Evolutionary conservation across 2,329 filamentous ascomycete species (phyloP).

Genomic region (Cryphonectria radicalis): DNA sequence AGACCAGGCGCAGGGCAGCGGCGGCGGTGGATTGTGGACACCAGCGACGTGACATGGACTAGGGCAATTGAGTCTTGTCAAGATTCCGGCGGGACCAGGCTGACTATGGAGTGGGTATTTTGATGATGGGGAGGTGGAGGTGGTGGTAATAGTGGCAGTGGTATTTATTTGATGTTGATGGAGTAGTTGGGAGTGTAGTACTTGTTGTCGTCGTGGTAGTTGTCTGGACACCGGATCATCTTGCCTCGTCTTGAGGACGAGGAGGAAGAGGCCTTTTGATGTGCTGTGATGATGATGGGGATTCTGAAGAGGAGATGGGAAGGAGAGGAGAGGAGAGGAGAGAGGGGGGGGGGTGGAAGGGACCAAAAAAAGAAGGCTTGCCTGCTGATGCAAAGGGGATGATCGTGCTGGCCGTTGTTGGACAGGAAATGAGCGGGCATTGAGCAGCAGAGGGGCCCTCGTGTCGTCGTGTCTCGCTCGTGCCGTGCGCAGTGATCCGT

Average conservation of each 20-base stretch:
- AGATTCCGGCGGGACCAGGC: not conserved
- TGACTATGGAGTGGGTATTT: not conserved
- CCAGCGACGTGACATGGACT: conserved; percentile 17
- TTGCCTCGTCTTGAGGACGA: not conserved
- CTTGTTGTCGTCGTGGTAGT: not conserved
- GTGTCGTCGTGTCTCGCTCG: conserved; percentile 1
- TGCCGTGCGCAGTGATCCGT: conserved; percentile 6
- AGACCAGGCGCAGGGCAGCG: conserved; percentile 14
- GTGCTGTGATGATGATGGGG: not conserved
- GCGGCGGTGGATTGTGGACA: conserved; percentile 11
- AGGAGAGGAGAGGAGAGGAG: not conserved
- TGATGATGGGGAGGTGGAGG: not conserved
- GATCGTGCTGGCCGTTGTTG: conserved; percentile 1
- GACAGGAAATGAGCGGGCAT: conserved; percentile 7
- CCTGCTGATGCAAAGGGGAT: conserved; percentile 6
- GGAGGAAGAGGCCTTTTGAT: not conserved
- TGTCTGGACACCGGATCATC: not conserved
- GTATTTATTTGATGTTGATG: not conserved
- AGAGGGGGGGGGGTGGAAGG: not conserved
- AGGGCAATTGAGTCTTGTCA: conserved; percentile 9
- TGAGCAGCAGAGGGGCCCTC: conserved; percentile 3
- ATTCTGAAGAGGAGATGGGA: not conserved
- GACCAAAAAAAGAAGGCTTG: not conserved
- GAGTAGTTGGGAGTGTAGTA: not conserved
- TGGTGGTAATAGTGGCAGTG: not conserved